Percentiles rank a stretch among this genome's conserved stretches.
phyloP scores from a whole-genome alignment of 805 yeast species.

The Lipomyces yamadae region DNA sequence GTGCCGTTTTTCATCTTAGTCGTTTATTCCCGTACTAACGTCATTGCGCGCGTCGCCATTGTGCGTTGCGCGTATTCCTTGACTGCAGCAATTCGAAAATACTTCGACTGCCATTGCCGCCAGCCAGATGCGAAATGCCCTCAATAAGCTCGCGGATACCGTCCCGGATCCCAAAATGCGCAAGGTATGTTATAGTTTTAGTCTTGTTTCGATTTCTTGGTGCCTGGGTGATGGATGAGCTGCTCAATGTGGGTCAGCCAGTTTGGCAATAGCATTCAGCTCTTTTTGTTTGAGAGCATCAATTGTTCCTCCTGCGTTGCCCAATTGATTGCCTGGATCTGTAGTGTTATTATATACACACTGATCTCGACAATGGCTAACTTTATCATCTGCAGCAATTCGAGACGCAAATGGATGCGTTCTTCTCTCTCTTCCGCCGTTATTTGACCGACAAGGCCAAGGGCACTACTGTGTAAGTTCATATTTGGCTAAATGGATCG shows the following conservation, averaged over 20 bases:
- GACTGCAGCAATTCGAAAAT: slow-evolving; percentile 65
- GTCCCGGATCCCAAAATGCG: slow-evolving; percentile 54
- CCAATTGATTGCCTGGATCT: not conserved
- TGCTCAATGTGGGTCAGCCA: not conserved
- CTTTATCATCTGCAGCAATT: slow-evolving; percentile 55
- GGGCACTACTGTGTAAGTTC: slow-evolving; percentile 61
- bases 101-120: slow-evolving; percentile 95
- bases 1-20: not conserved
- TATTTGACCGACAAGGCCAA: slow-evolving; percentile 87
- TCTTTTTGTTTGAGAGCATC: not conserved
- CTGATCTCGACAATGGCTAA: not conserved
- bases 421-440: slow-evolving; percentile 90
- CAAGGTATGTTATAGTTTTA: slow-evolving; percentile 30
- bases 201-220: not conserved
- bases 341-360: not conserved
- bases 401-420: slow-evolving; percentile 91
- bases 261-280: not conserved
- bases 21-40: slow-evolving; percentile 5
- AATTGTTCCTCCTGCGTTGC: not conserved
- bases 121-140: slow-evolving; percentile 94
- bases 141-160: slow-evolving; percentile 87
- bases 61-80: slow-evolving; percentile 2
- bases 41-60: slow-evolving; percentile 56
- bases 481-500: not conserved
- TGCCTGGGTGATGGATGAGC: too few relatives aligned